Conservation (phyloP, 202 grass and related monocot species). For the Thinopyrum obtusiflorum region DNA sequence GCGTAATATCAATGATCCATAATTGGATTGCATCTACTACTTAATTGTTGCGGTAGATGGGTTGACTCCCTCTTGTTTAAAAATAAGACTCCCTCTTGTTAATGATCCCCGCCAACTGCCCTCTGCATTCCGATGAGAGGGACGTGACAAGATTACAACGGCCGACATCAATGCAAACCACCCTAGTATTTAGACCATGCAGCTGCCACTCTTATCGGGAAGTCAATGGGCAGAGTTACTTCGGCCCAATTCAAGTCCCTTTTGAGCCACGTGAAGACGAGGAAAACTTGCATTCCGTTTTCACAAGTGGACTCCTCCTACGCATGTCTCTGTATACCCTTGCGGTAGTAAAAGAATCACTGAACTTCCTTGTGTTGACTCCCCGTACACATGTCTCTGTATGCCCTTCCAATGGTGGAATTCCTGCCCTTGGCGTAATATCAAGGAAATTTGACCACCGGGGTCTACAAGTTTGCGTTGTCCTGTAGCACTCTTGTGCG, state of each 20-base stretch:
- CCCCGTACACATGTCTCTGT: background rate
- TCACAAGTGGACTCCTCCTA: too few species aligned
- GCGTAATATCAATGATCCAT: background rate
- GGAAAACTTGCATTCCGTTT: background rate
- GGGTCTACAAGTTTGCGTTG: background rate
- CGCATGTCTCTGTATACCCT: too few species aligned
- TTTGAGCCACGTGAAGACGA: conserved; percentile 5
- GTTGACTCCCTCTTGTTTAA: background rate
- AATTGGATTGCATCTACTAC: background rate
- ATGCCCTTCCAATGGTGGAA: background rate
- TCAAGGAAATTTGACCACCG: background rate
- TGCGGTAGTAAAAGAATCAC: background rate
- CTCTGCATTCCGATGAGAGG: conserved; percentile 19
- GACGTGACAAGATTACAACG: background rate
- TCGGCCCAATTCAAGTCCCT: background rate
- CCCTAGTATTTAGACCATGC: background rate
- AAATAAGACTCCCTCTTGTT: background rate
- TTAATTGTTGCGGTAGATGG: background rate
- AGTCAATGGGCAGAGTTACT: background rate
- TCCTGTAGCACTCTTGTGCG: too few species aligned
- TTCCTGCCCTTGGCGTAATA: background rate
- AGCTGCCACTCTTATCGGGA: background rate
- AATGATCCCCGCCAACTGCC: conserved; percentile 4
- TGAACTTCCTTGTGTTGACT: background rate
- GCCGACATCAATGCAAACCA: background rate